phyloP scores from a whole-genome alignment of 192 early-diverging fungal genomes.

The Gaertneriomyces sp. region DNA sequence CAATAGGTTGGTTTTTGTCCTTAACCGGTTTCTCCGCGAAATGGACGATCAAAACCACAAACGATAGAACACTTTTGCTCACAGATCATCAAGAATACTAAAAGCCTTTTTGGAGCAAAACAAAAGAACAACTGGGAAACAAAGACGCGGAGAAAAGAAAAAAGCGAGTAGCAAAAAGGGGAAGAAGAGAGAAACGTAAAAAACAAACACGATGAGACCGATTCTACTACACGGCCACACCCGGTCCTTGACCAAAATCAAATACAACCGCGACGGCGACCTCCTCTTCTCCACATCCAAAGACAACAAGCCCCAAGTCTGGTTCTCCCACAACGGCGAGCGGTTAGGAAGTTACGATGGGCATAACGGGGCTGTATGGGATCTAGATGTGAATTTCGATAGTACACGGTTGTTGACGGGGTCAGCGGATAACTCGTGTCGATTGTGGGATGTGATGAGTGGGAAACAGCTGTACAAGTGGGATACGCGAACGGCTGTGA shows the following conservation, averaged over 20 bases:
- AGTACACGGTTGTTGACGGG: conserved; percentile 79
- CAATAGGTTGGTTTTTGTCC: too few relatives aligned
- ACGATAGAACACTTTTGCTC: too few relatives aligned
- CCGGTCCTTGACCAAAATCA: conserved; percentile 94
- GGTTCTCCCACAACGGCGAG: conserved; percentile 98
- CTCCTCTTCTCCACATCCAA: conserved; percentile 93
- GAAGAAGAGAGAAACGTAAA: too few relatives aligned
- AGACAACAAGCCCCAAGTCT: conserved; percentile 89
- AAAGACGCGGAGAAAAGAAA: too few relatives aligned
- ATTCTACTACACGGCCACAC: conserved; percentile 96
- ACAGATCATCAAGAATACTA: too few relatives aligned
- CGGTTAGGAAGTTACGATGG: conserved; percentile 81
- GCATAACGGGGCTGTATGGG: conserved; percentile 93
- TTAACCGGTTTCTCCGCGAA: too few relatives aligned
- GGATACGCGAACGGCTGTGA: conserved; percentile 84
- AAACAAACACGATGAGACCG: conserved; percentile 47
- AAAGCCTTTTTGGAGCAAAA: too few relatives aligned
- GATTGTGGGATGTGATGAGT: conserved; percentile 89
- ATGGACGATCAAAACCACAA: too few relatives aligned
- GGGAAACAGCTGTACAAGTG: conserved; percentile 89
- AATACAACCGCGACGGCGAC: conserved; percentile 98
- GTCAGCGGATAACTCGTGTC: conserved; percentile 86
- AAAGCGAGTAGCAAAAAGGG: too few relatives aligned
- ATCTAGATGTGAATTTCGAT: conserved; percentile 78
- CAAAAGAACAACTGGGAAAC: too few relatives aligned